A percentile compares a stretch with the other conserved stretches of the same genome.
phyloP scores from a whole-genome alignment of 257 asterid species.

The Solanum appendiculatum region DNA sequence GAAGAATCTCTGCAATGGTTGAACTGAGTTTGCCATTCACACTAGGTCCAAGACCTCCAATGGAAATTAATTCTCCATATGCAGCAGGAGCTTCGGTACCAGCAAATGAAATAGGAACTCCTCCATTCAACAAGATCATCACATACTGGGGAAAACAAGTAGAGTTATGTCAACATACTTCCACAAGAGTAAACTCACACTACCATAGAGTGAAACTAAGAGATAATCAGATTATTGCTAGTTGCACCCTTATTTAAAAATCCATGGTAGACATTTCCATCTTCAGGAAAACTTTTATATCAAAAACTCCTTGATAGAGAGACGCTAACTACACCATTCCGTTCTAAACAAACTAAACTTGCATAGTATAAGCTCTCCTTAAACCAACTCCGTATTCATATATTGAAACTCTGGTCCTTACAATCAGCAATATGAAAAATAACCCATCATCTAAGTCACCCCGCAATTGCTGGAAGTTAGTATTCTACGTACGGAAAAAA shows the following conservation, averaged over 20 bases:
- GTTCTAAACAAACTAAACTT: neutral
- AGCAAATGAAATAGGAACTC: conserved; percentile 72
- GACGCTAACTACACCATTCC: neutral
- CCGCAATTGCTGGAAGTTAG: neutral
- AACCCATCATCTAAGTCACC: neutral
- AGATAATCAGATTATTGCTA: neutral
- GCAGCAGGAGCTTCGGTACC: conserved; percentile 96
- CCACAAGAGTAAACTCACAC: neutral
- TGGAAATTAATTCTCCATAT: conserved; percentile 76
- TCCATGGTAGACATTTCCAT: neutral
- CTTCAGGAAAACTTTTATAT: neutral
- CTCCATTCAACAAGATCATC: conserved; percentile 83
- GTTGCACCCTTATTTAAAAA: neutral
- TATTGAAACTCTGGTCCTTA: neutral
- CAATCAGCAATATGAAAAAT: neutral
- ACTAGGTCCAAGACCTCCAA: conserved; percentile 70
- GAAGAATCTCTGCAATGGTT: conserved; percentile 77
- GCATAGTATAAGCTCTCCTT: neutral
- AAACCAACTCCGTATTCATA: neutral
- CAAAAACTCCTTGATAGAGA: neutral
- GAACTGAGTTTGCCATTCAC: conserved; percentile 76
- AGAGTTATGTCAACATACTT: neutral
- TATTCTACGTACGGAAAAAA: neutral
- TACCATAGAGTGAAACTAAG: neutral
- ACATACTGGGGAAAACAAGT: conserved; percentile 41